Base-by-base conservation (phyloP, 2,329 filamentous ascomycete genomes). In the Hymenoscyphus salicellus region DNA sequence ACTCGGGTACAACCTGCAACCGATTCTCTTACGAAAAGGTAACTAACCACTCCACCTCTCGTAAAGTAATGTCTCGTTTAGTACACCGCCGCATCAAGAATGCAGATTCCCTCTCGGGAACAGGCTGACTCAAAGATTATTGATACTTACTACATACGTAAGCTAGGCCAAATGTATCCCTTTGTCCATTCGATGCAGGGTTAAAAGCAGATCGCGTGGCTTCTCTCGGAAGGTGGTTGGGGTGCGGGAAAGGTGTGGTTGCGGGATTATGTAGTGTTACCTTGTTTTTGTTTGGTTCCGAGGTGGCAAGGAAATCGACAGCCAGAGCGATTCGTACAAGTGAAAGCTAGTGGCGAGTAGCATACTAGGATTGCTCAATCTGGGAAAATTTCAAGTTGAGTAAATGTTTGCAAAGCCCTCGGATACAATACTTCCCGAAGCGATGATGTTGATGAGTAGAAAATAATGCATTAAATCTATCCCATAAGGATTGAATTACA, bases 151-250 rank as follows among this genome's bases (percentile, higher is more conserved):
- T 20, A 5, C 20, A 23, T 52, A 26, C 11, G 10, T 14, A 23
- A 23, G 20, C 1, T 14, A 4, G 46, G 20, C n/a, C 1, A 10
- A 2, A 23, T 5, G 4, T 10, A 5, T 14, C 10, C 46, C 7
- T 14, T 52, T 52, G 23, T 52, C 20, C 11, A 52, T 52, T 52
- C 20, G 4, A 52, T 11, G 10, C 46, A 52, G 20, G 43, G 20
- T 52, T 52, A 14, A 52, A 52, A 52, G 46, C 20, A 52, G 20
- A 52, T 52, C 46, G 46, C 46, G 46, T 52, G 46, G 46, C 46
- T 52, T 26, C 23, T 26, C 46, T 52, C 46, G 46, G 46, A 52
- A 52, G 46, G n/a, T 26, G 46, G 20, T 52, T 52, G 46, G 10
- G 20, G 46, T 20, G 23, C 23, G 46, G 46, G 46, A 52, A 52